Evolutionary conservation across 805 yeast genomes (phyloP).

Genomic region (Lipomyces japonicus): DNA sequence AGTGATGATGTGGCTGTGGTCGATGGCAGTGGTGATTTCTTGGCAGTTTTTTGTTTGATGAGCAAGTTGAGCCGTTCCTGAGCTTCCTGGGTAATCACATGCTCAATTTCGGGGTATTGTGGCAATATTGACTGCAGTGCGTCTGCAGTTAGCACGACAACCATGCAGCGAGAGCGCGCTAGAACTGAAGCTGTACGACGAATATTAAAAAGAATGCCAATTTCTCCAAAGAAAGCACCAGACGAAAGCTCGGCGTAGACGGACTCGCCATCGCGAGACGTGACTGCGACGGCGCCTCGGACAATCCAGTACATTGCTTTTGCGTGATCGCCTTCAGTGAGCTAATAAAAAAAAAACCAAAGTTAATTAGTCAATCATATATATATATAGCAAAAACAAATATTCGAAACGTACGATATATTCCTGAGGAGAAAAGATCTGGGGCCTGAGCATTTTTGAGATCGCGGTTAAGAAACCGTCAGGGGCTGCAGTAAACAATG

Average conservation of each 20-base stretch:
- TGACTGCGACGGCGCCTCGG: slow-evolving; percentile 71
- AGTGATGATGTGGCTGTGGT: slow-evolving; percentile 1
- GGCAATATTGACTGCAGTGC: slow-evolving; percentile 57
- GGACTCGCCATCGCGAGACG: slow-evolving; percentile 73
- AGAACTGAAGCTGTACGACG: slow-evolving; percentile 79
- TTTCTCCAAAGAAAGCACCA: slow-evolving; percentile 75
- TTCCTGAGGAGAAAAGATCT: slow-evolving; percentile 64
- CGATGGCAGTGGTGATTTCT: neutral
- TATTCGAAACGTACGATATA: slow-evolving; percentile 44
- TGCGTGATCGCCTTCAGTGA: slow-evolving; percentile 68
- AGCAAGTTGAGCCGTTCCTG: slow-evolving; percentile 71
- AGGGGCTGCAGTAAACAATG: slow-evolving; percentile 66
- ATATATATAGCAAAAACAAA: neutral
- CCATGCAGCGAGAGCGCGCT: slow-evolving; percentile 60
- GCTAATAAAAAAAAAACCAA: slow-evolving; percentile 4
- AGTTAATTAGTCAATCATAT: neutral
- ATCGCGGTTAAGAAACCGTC: slow-evolving; percentile 57
- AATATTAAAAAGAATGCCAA: slow-evolving; percentile 68
- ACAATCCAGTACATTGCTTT: slow-evolving; percentile 77
- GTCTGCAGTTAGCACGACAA: slow-evolving; percentile 66
- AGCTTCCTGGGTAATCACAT: slow-evolving; percentile 71
- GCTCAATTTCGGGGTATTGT: slow-evolving; percentile 60
- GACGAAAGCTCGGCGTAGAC: slow-evolving; percentile 64
- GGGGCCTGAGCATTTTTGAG: slow-evolving; percentile 53
- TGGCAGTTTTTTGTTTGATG: slow-evolving; percentile 49